Evolutionary conservation across 306 rosid species (phyloP), one percentile per base, ranked within the genome.

Genomic region (Quercus robur): DNA sequence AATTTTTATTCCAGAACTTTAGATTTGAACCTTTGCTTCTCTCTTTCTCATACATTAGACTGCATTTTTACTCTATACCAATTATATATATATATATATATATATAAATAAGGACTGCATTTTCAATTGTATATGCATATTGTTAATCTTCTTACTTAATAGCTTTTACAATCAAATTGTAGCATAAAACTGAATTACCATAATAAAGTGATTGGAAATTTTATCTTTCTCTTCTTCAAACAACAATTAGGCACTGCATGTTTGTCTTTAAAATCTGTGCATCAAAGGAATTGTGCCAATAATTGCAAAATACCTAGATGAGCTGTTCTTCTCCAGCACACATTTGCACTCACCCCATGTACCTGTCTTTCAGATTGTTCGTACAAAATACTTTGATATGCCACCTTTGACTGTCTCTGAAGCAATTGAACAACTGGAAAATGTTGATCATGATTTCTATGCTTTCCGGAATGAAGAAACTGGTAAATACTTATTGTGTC

Each of bases 391-490:
- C 91, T 91, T 94, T 35, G 97, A 94, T 84, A 94, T 94, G 94
- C 99, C 97, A 3, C 99, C 99, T 13, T 86, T 94, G 88, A 93
- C 99, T 3, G 93, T 94, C 64, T 70, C 88, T 33, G 97, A 94
- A 86, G 97, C 99, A 75, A 85, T 91, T 67, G 91, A 94, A 75
- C 99, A 94, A 78, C 90, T 94, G 56, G 94, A 87, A 81, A 92
- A 91, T 77, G 82, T 94, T 84, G 90, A 91, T 84, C 99, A 94
- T 66, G 97, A 90, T 87, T 93, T 94, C 76, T 94, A 93, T 80
- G 97, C 82, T 83, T 94, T 94, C 82, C 87, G 94, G 82, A 94
- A 94, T 66, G 99, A 94, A 93, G 95, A 93, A 86, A 93, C 95
- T 41, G 97, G 99, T 94, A 82, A 51, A 84, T 67, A 69, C 21